These are phyloP conservation scores for Penicillium sp. DNA, from an alignment of 2,329 filamentous ascomycete species.

Conservation along the genomic window DNA sequence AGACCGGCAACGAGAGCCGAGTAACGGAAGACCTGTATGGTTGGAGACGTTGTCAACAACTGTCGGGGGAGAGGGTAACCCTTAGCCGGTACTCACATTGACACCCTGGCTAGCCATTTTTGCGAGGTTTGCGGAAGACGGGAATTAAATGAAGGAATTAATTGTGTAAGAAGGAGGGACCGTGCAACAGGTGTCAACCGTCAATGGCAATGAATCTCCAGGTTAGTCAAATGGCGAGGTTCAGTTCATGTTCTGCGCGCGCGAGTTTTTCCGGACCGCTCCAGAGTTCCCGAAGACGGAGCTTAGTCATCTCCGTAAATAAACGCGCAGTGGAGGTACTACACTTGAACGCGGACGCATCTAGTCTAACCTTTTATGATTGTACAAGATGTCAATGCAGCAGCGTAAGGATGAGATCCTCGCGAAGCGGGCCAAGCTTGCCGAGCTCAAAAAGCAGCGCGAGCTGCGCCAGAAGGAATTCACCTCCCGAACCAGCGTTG, in stretches of 20 bases:
- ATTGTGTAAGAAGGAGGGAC: conserved; percentile 32
- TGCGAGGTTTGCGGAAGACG: conserved; percentile 47
- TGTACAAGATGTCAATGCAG: conserved; percentile 48
- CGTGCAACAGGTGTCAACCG: conserved; percentile 35
- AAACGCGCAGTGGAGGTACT: conserved; percentile 15
- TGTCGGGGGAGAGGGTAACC: conserved; percentile 17
- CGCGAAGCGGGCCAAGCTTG: conserved; percentile 94
- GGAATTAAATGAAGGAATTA: conserved; percentile 31
- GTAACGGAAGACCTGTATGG: conserved; percentile 85
- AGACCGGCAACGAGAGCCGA: conserved; percentile 87
- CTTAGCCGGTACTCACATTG: conserved; percentile 54
- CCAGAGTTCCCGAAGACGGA: conserved; percentile 15
- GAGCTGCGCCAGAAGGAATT: conserved; percentile 79
- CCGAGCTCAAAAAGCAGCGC: conserved; percentile 89
- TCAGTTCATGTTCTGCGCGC: conserved; percentile 40
- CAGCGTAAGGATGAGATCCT: conserved; percentile 92
- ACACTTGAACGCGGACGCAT: conserved; percentile 9
- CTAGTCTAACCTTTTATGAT: conserved; percentile 8
- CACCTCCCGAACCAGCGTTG: conserved; percentile 66
- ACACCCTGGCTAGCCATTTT: conserved; percentile 66
- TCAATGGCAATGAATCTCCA: conserved; percentile 41
- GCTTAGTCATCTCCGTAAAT: conserved; percentile 44
- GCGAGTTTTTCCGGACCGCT: conserved; percentile 43
- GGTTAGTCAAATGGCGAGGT: conserved; percentile 34
- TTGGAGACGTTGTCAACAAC: conserved; percentile 19